Conservation (phyloP, 129 eudicot species). For the Cynara cardunculus region DNA sequence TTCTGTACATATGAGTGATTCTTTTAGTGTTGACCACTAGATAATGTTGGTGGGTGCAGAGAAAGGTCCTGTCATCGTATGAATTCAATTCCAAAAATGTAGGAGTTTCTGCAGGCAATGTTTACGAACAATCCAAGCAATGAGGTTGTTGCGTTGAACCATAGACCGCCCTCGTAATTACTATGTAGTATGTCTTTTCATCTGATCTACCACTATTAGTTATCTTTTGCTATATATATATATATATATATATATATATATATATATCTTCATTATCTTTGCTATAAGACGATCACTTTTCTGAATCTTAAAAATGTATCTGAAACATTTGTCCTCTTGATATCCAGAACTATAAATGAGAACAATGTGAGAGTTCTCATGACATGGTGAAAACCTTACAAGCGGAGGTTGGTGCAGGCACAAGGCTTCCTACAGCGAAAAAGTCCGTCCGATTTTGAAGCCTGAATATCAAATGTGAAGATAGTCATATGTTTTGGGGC, state of each 20-base stretch:
- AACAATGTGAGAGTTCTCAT: slow-evolving; percentile 15
- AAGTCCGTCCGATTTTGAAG: slow-evolving; percentile 13
- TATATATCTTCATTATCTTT: background rate
- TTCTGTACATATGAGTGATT: slow-evolving; percentile 14
- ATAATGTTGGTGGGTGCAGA: slow-evolving; percentile 65
- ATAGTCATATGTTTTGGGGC: slow-evolving; percentile 25
- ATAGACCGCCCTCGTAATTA: slow-evolving; percentile 33
- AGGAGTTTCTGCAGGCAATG: slow-evolving; percentile 53
- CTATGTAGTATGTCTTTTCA: slow-evolving; percentile 40
- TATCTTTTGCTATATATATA: background rate
- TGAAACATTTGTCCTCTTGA: background rate
- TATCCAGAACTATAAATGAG: slow-evolving; percentile 40
- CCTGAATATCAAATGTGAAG: slow-evolving; percentile 22
- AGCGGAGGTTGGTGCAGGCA: slow-evolving; percentile 11
- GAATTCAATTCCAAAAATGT: slow-evolving; percentile 51
- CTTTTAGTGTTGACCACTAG: slow-evolving; percentile 34
- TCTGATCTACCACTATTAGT: slow-evolving; percentile 12
- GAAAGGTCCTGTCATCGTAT: slow-evolving; percentile 62
- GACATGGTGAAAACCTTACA: slow-evolving; percentile 6
- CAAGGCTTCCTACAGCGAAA: background rate
- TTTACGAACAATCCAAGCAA: slow-evolving; percentile 48
- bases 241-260: too few relatives aligned
- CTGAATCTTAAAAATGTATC: background rate
- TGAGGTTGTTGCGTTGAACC: slow-evolving; percentile 42
- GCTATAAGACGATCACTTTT: background rate